Base-by-base conservation (phyloP, 202 grass and related monocot species). In the Zoysia matrella region DNA sequence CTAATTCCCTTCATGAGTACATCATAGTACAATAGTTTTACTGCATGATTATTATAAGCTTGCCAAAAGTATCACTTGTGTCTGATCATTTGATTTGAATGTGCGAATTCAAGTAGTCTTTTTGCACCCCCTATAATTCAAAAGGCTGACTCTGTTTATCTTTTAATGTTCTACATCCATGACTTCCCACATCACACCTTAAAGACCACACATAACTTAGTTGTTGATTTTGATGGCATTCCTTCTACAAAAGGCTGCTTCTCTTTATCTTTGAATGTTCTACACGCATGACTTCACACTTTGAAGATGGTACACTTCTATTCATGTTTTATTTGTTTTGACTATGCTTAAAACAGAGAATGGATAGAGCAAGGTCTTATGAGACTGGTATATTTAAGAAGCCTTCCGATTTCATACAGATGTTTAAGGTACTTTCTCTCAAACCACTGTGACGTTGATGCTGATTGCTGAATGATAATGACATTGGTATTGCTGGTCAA, bases 311-410 rank as follows among this genome's bases (percentile, higher is more conserved):
- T 36, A 36, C 30, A 70, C 11, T 82, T 55, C 6, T 45, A 39
- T 67, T 83, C 15, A 89, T 82, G 13, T 47, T 73, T 68, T 5
- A 36, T 77, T 82, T 86, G 2, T 60, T 83, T 81, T 86, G 15
- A 8, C 8, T 36, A 36, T 91, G 71, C 58, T 42, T 86, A 53
- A 68, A 83, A 44, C 89, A 99, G 96, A 94, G 80, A 92, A 99
- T 99, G 93, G 96, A 96, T 85, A 99, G 91, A 84, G 86, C 86
- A 83, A 93, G 92, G 80, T 93, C 91, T 67, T 86, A 86, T 36
- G 96, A 96, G 78, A 89, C 83, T 82, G 93, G 96, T 84, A 87
- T 93, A 77, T 99, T 99, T 78, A 93, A 84, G 85, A 99, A 96
- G 78, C 92, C 92, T 51, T 55, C 87, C 11, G 96, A 95, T 92